phyloP scores from a whole-genome alignment of 805 yeast species.

The Lachancea lanzarotensis region DNA sequence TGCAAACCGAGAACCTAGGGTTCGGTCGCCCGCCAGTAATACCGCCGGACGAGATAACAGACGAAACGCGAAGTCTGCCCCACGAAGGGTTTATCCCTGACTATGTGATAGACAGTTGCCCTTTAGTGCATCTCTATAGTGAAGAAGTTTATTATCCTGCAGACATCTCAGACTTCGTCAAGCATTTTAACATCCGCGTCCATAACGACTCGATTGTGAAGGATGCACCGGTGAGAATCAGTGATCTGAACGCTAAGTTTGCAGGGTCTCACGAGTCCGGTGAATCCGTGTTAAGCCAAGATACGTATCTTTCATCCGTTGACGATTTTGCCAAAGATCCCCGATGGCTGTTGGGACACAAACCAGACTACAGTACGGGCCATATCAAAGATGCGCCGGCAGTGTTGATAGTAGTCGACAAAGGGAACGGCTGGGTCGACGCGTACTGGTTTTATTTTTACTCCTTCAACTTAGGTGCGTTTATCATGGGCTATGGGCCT shows the following conservation, averaged over 20 bases:
- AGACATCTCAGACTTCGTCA: slow-evolving; percentile 63
- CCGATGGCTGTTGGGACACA: slow-evolving; percentile 78
- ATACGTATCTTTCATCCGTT: slow-evolving; percentile 55
- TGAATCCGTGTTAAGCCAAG: slow-evolving; percentile 21
- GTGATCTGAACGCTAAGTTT: slow-evolving; percentile 14
- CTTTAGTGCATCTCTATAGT: slow-evolving; percentile 77
- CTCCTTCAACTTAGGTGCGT: slow-evolving; percentile 91
- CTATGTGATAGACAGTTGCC: slow-evolving; percentile 60
- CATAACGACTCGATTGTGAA: slow-evolving; percentile 40
- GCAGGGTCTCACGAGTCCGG: slow-evolving; percentile 13
- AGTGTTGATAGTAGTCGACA: slow-evolving; percentile 74
- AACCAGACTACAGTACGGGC: slow-evolving; percentile 69
- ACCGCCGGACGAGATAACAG: slow-evolving; percentile 22
- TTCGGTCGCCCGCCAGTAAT: slow-evolving; percentile 22
- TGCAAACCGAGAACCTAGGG: background rate
- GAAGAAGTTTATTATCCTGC: slow-evolving; percentile 86
- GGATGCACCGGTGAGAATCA: slow-evolving; percentile 26
- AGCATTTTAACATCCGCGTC: slow-evolving; percentile 54
- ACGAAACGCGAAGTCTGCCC: slow-evolving; percentile 23
- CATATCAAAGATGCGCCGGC: slow-evolving; percentile 73
- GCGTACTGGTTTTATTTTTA: slow-evolving; percentile 96
- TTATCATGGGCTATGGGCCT: slow-evolving; percentile 96
- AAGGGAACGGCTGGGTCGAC: slow-evolving; percentile 92
- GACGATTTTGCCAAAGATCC: slow-evolving; percentile 69
- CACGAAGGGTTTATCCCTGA: slow-evolving; percentile 44